Base-by-base conservation (phyloP, 1,284 basidiomycete species). In the Ganoderma meredithae region DNA sequence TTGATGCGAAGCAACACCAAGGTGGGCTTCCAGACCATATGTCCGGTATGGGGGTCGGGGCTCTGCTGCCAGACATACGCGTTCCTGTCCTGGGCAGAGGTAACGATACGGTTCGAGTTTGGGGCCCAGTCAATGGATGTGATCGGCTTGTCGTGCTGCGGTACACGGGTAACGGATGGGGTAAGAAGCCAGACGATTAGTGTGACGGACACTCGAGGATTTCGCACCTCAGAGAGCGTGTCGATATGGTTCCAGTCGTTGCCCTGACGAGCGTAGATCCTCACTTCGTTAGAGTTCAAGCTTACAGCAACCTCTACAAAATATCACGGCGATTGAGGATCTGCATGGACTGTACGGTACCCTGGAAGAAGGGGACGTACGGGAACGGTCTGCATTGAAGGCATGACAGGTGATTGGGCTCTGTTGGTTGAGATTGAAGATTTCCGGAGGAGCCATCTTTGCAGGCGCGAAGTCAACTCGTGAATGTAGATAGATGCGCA, bases 111-210 rank as follows among this genome's bases (percentile, higher is more conserved):
- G 83, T 99, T 99, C 62, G 97, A 95, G 75, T 89, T 88, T 10
- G 96, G 96, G 3, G 97, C 98, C 98, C 98, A 99, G 81, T 99
- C 97, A 80, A 99, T 98, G 68, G 95, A 96, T 1, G 97, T 99
- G 81, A 99, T 95, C 72, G 93, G 85, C 84, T 99, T 99, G 86
- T 99, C 98, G 83, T 99, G 98, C 96, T 98, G 75, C 44, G 31
- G n/a, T 71, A 10, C 19, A 22, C 17, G 33, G 33, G 6, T 36
- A 22, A 19, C 17, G 55, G n/a, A 6, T 36, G 12, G 58, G 5
- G 39, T 41, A 25, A 36, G 25, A 22, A 41, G 0, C 52, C 31
- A 55, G 17, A 40, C 27, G 13, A 25, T 12, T 19, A 22, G 6
- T 58, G 19, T 22, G 9, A 40, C 22, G 10, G 6, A n/a, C 53